Conservation (phyloP, 176 grass and related monocot genomes). For the Oryza australiensis region DNA sequence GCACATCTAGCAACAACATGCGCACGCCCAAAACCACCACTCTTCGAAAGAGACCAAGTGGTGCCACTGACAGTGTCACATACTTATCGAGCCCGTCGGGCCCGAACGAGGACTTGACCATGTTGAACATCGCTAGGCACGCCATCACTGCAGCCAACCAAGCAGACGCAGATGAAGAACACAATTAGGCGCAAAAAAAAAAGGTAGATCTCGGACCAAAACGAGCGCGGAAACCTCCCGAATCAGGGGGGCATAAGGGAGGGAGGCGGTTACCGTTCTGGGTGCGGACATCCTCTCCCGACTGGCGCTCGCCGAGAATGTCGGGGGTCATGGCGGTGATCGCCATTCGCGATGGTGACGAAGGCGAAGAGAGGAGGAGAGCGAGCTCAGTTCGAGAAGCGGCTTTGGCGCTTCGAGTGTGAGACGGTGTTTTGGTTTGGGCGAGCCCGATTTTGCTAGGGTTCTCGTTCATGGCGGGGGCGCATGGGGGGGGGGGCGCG, state of each 20-base stretch:
- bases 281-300: slow-evolving; percentile 73
- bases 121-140: slow-evolving; percentile 75
- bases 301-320: slow-evolving; percentile 76
- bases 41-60: neutral
- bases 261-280: slow-evolving; percentile 54
- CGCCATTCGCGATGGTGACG: slow-evolving; percentile 43
- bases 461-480: too few relatives aligned
- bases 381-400: too few relatives aligned
- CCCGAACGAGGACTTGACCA: slow-evolving; percentile 74
- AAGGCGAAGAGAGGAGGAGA: too few relatives aligned
- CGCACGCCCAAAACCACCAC: neutral
- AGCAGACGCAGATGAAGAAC: neutral
- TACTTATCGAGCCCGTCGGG: slow-evolving; percentile 84
- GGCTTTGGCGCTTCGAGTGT: too few relatives aligned
- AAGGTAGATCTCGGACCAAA: neutral
- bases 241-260: neutral
- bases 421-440: too few relatives aligned
- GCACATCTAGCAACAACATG: neutral
- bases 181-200: neutral
- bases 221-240: neutral
- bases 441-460: too few relatives aligned
- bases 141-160: slow-evolving; percentile 50
- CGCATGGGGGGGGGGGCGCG: too few relatives aligned
- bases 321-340: slow-evolving; percentile 53
- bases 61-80: neutral